phyloP scores from a whole-genome alignment of 2,329 filamentous ascomycete species.

The Fusarium cicatricum region DNA sequence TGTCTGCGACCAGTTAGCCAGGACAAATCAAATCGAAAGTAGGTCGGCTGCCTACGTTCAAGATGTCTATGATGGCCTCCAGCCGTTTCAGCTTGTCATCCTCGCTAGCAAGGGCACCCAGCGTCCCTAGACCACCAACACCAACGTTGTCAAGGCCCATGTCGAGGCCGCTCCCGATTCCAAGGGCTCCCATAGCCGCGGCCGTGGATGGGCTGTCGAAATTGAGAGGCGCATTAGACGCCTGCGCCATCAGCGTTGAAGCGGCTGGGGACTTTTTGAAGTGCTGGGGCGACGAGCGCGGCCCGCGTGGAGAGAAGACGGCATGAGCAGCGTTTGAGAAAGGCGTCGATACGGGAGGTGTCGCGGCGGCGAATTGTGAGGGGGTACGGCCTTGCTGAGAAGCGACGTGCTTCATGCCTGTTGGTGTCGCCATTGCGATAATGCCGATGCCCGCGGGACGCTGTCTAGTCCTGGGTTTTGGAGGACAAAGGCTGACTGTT shows the following conservation, averaged over 20 bases:
- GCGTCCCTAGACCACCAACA: constrained; percentile 55
- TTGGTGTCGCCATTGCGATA: constrained; percentile 58
- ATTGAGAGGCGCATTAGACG: constrained; percentile 57
- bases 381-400: constrained; percentile 56
- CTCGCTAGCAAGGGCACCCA: constrained; percentile 55
- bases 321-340: constrained; percentile 66
- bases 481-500: neutral
- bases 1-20: constrained; percentile 42
- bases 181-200: constrained; percentile 66
- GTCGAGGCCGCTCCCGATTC: constrained; percentile 60
- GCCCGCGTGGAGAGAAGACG: constrained; percentile 67
- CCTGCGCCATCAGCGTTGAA: constrained; percentile 57
- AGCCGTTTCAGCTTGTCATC: constrained; percentile 65
- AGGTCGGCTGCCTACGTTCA: constrained; percentile 53
- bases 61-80: constrained; percentile 58
- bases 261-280: constrained; percentile 70
- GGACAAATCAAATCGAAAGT: neutral
- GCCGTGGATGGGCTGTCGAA: constrained; percentile 72
- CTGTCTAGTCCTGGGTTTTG: neutral
- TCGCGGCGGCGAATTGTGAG: constrained; percentile 64
- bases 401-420: constrained; percentile 56
- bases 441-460: constrained; percentile 9
- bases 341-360: constrained; percentile 72
- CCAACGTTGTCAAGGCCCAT: constrained; percentile 61
- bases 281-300: constrained; percentile 69